Evolutionary conservation across 768 basidiomycete genomes (phyloP), one percentile per base, ranked within the genome.

Genomic region (Calvatia gigantea): DNA sequence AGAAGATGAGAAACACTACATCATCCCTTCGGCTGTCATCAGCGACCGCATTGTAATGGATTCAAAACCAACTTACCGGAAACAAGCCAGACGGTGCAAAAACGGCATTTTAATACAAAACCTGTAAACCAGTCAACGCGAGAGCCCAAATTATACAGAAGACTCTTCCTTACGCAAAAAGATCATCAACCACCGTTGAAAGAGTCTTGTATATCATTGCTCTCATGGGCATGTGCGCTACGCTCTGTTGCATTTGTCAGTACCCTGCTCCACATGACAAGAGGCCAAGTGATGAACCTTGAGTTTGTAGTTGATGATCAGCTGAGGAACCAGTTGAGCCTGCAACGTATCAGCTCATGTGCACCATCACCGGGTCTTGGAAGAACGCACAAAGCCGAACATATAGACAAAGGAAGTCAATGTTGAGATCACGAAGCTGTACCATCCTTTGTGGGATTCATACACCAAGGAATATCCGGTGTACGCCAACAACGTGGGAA

Each of bases 191-290:
- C 45, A 91, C 89, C 1, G 87, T 91, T 42, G 91, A 89, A 56
- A 96, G 77, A 1, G 90, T 86, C 75, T 96, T 97, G 79, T 94
- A 96, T 62, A 94, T 86, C 91, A 98, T 94, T 3, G 95, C 90
- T 69, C 95, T 97, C 88, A 97, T 95, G 17, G 95, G 95, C 88
- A 98, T 94, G 68, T 98, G 96, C 42, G 96, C 89, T 32, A 97
- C 94, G 68, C 89, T 93, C 89, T 94, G 73, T 51, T 12, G 43
- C 37, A 29, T 44, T 50, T 25, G 29, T 49, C 51, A 57, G 39
- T 39, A 54, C 49, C 6, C 17, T 29, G 19, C 27, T 38, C 42
- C 31, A 52, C 17, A 27, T 38, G 55, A 57, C 57, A 54, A 49
- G 65, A 67, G 44, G 47, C 19, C 31, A 31, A 41, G 25, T 57